Conservation (phyloP, 2,329 filamentous ascomycete genomes). For the Exophiala xenobiotica region DNA sequence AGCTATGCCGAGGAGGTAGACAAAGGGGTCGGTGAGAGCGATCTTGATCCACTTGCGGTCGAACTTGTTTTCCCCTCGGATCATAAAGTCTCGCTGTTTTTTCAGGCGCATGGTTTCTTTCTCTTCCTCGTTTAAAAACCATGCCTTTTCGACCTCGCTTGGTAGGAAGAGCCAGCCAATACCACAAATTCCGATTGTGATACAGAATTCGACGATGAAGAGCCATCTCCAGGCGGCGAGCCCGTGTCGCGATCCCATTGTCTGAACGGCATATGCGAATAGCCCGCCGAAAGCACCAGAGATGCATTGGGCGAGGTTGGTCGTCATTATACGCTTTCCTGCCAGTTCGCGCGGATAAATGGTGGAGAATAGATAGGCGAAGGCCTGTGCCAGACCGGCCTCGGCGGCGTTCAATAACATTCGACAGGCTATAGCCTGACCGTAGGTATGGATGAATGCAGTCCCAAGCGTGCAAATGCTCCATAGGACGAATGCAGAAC, state of each 20-base stretch:
- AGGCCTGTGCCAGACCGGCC: conserved; percentile 14
- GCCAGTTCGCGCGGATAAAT: conserved; percentile 13
- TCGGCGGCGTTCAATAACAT: conserved; percentile 33
- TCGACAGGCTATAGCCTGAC: conserved; percentile 33
- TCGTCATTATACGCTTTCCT: conserved; percentile 15
- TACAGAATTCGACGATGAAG: conserved; percentile 20
- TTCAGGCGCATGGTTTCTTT: conserved; percentile 18
- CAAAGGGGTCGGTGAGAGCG: conserved; percentile 20
- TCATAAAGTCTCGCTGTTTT: conserved; percentile 33
- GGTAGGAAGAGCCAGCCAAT: conserved; percentile 11
- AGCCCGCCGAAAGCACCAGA: conserved; percentile 25
- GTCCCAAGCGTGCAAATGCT: conserved; percentile 15
- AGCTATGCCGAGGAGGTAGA: conserved; percentile 24
- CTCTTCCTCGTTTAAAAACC: conserved; percentile 21
- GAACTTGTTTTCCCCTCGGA: conserved; percentile 32
- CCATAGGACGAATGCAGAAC: conserved; percentile 17
- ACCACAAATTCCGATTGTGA: conserved; percentile 19
- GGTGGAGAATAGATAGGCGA: conserved; percentile 17
- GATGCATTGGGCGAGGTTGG: conserved; percentile 11
- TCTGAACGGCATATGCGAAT: conserved; percentile 22
- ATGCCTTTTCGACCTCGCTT: conserved; percentile 12
- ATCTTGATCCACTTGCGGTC: conserved; percentile 26
- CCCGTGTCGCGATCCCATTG: conserved; percentile 14
- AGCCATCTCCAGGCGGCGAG: conserved; percentile 23
- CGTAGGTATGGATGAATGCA: conserved; percentile 33